phyloP scores from a whole-genome alignment of 2,329 filamentous ascomycete species.

The Cercospora sp. region DNA sequence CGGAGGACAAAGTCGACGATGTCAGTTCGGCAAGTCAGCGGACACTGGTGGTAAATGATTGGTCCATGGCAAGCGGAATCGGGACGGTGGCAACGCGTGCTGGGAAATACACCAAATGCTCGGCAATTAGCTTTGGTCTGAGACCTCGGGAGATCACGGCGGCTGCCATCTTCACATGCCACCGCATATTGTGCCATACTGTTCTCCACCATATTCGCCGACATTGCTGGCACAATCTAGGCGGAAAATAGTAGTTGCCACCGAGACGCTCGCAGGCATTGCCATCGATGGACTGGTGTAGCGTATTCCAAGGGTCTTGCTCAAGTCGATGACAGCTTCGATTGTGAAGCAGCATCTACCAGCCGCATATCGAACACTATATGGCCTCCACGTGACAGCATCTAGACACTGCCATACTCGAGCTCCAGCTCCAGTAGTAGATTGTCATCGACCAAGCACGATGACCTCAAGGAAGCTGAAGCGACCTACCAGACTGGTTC shows the following conservation, averaged over 20 bases:
- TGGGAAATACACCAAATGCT: not conserved
- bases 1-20: conserved; percentile 19
- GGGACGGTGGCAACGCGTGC: conserved; percentile 3
- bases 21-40: conserved; percentile 10
- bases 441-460: not conserved
- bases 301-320: not conserved
- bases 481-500: conserved; percentile 33
- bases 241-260: not conserved
- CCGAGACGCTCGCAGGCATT: not conserved
- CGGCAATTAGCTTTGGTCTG: conserved; percentile 6
- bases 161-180: not conserved
- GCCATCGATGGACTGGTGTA: not conserved
- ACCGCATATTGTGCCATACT: not conserved
- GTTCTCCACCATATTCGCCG: not conserved
- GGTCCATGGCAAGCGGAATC: not conserved
- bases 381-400: conserved; percentile 6
- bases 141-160: conserved; percentile 8
- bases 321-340: conserved; percentile 7
- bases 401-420: not conserved
- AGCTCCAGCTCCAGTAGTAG: not conserved
- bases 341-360: conserved; percentile 10
- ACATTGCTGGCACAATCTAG: not conserved
- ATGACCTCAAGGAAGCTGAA: conserved; percentile 18
- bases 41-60: not conserved
- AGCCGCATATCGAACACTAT: conserved; percentile 9